Evolutionary conservation across 179 eudicot genomes (phyloP).

Genomic region (Silene coronaria): DNA sequence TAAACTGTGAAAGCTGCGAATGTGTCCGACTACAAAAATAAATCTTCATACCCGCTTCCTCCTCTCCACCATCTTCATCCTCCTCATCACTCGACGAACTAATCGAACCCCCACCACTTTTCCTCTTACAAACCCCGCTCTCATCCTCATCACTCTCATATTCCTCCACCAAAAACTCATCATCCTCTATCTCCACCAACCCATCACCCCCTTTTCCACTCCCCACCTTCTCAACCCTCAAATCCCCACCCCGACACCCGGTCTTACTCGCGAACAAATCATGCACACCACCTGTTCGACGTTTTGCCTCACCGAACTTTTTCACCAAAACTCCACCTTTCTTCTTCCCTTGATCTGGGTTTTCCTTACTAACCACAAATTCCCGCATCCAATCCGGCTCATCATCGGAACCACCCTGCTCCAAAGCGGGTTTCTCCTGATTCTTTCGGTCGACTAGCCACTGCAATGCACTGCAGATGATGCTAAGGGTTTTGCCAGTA

Average conservation of each 20-base stretch:
- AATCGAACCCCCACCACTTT: constrained; percentile 37
- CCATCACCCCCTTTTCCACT: constrained; percentile 14
- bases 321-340: constrained; percentile 27
- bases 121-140: constrained; percentile 51
- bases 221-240: constrained; percentile 20
- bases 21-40: constrained; percentile 91
- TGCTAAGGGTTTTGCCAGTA: constrained; percentile 90
- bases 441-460: constrained; percentile 71
- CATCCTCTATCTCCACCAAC: constrained; percentile 47
- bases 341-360: constrained; percentile 33
- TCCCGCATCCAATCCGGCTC: constrained; percentile 91
- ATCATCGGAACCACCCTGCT: constrained; percentile 42
- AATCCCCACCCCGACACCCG: not conserved
- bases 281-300: constrained; percentile 36
- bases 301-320: constrained; percentile 30
- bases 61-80: constrained; percentile 44
- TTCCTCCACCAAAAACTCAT: constrained; percentile 73
- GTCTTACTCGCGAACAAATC: constrained; percentile 26
- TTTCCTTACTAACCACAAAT: constrained; percentile 42
- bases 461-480: constrained; percentile 85
- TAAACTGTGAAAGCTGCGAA: constrained; percentile 94
- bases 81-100: constrained; percentile 64
- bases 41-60: constrained; percentile 49
- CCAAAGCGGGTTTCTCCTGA: constrained; percentile 2
- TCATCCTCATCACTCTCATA: constrained; percentile 61